Conservation (phyloP, 257 asterid species). For the Solanum stenotomum region DNA sequence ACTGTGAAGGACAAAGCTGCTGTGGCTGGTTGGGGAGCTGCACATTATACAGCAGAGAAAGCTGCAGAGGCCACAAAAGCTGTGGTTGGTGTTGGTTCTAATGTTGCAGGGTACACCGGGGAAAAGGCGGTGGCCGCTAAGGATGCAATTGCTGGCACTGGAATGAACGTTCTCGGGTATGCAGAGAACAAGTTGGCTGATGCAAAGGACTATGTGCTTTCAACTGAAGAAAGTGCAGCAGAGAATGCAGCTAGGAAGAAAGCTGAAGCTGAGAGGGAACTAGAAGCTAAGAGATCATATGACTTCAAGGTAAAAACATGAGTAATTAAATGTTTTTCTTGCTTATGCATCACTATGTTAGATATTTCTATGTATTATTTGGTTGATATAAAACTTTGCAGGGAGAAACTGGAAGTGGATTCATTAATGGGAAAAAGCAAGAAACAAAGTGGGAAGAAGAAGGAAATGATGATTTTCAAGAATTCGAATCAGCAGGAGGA, state of each 20-base stretch:
- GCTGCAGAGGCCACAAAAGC: conserved; percentile 51
- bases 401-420: conserved; percentile 8
- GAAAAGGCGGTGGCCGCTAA: conserved; percentile 37
- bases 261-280: conserved; percentile 38
- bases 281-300: conserved; percentile 14
- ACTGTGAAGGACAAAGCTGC: conserved; percentile 47
- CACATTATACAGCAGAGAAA: conserved; percentile 53
- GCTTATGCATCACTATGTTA: neutral
- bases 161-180: conserved; percentile 26
- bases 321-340: neutral
- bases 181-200: conserved; percentile 45
- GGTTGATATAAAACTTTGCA: no score
- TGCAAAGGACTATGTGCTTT: conserved; percentile 50
- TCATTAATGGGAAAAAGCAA: neutral
- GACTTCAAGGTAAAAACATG: conserved; percentile 13
- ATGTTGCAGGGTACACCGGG: conserved; percentile 45
- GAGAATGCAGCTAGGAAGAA: conserved; percentile 58
- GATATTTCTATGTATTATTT: no score
- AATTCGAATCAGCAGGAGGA: neutral
- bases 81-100: conserved; percentile 36
- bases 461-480: neutral
- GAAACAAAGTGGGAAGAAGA: neutral
- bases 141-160: conserved; percentile 57
- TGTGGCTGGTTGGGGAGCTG: conserved; percentile 80
- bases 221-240: conserved; percentile 47